Evolutionary conservation across 2,329 filamentous ascomycete genomes (phyloP).

Genomic region (Periconia sp.): DNA sequence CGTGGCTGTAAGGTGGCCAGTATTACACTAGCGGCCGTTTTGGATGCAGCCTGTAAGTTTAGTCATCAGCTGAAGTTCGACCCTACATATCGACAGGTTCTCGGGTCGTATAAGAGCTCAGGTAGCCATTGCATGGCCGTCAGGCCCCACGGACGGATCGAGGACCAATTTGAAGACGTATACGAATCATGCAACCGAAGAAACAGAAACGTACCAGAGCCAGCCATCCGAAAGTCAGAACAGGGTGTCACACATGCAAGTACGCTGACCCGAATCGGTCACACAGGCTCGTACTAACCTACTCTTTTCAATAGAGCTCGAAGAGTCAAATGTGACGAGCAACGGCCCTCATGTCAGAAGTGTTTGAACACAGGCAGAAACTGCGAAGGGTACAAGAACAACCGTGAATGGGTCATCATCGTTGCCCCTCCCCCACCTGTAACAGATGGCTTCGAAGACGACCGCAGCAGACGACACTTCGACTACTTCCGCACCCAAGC

Average conservation of each 20-base stretch:
- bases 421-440: constrained; percentile 16
- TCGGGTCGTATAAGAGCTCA: too few species aligned
- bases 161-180: neutral
- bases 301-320: constrained; percentile 13
- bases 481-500: constrained; percentile 22
- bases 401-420: constrained; percentile 20
- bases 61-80: too few species aligned
- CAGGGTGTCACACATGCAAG: constrained; percentile 27
- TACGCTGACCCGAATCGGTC: constrained; percentile 8
- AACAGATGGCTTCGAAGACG: constrained; percentile 23
- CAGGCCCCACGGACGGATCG: too few species aligned
- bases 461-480: constrained; percentile 20
- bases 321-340: constrained; percentile 25
- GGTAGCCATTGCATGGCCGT: too few species aligned
- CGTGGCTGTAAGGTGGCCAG: too few species aligned
- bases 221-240: constrained; percentile 23
- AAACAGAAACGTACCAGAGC: constrained; percentile 20
- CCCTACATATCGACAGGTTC: too few species aligned
- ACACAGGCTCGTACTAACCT: neutral
- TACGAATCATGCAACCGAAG: constrained; percentile 8
- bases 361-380: constrained; percentile 20
- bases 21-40: too few species aligned
- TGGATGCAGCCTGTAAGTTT: too few species aligned
- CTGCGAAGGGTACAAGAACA: constrained; percentile 23
- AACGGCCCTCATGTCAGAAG: constrained; percentile 19